Conservation (phyloP, 306 rosid genomes). For the Sechiopsis laciniata region DNA sequence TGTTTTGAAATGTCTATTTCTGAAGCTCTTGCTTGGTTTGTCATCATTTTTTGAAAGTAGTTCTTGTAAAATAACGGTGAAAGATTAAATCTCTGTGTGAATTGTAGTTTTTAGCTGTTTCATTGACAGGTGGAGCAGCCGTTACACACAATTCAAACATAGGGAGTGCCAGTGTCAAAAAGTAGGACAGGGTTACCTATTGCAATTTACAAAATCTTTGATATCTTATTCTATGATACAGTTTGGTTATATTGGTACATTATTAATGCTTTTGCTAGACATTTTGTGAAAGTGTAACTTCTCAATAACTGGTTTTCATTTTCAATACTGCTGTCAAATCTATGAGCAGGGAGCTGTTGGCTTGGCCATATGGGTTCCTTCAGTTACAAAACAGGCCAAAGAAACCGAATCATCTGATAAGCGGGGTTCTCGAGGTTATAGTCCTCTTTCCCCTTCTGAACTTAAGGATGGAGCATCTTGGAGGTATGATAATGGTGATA, state of each 20-base stretch:
- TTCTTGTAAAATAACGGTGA: background rate
- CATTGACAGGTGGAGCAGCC: background rate
- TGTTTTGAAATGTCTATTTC: conserved; percentile 1
- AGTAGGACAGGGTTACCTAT: too few relatives aligned
- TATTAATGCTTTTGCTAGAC: too few relatives aligned
- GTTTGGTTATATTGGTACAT: too few relatives aligned
- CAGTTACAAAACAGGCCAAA: conserved; percentile 68
- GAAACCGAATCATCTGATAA: conserved; percentile 58
- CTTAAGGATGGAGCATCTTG: conserved; percentile 40
- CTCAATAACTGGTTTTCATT: background rate
- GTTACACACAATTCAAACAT: background rate
- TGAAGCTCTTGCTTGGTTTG: background rate
- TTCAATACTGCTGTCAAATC: background rate
- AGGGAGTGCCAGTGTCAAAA: background rate
- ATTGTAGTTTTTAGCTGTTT: background rate
- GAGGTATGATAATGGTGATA: conserved; percentile 38
- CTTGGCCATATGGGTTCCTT: conserved; percentile 99
- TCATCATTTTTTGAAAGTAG: background rate
- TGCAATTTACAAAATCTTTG: background rate
- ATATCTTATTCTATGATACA: background rate
- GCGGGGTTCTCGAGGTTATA: conserved; percentile 54
- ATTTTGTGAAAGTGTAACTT: background rate
- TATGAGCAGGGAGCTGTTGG: conserved; percentile 89
- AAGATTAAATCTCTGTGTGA: background rate
- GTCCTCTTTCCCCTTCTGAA: conserved; percentile 50